phyloP scores from a whole-genome alignment of 306 rosid genomes.

The Ochetophila trinervis region DNA sequence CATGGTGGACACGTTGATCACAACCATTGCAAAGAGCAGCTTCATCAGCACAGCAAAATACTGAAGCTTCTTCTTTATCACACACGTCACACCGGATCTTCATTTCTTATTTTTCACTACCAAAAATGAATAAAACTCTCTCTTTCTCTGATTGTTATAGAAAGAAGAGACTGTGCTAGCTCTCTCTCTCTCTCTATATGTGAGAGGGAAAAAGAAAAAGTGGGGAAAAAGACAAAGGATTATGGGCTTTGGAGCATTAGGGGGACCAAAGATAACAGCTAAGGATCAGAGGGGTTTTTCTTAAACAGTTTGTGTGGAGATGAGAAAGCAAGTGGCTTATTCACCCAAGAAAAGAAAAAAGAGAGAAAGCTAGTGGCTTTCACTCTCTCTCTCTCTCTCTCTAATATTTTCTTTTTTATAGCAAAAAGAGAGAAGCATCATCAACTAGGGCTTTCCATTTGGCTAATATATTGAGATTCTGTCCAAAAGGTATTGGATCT shows the following conservation, averaged over 20 bases:
- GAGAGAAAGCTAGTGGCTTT: conserved; percentile 8
- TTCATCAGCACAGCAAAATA: conserved; percentile 87
- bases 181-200: too few species aligned
- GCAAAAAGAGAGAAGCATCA: conserved; percentile 34
- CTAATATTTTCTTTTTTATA: conserved; percentile 14
- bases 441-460: conserved; percentile 17
- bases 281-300: conserved; percentile 24
- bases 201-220: conserved; percentile 26
- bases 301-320: conserved; percentile 15
- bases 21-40: conserved; percentile 79
- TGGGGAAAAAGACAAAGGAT: conserved; percentile 34
- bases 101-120: conserved; percentile 33
- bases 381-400: conserved; percentile 8
- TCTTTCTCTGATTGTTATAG: not conserved
- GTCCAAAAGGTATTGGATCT: conserved; percentile 11
- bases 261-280: conserved; percentile 43
- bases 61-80: conserved; percentile 50
- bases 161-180: not conserved
- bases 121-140: not conserved
- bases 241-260: conserved; percentile 49
- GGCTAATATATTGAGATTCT: conserved; percentile 4
- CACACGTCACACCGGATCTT: conserved; percentile 88
- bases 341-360: too few species aligned
- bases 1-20: conserved; percentile 69
- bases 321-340: conserved; percentile 31